Conservation (phyloP, 2,329 filamentous ascomycete genomes). For the Fusarium miscanthi region DNA sequence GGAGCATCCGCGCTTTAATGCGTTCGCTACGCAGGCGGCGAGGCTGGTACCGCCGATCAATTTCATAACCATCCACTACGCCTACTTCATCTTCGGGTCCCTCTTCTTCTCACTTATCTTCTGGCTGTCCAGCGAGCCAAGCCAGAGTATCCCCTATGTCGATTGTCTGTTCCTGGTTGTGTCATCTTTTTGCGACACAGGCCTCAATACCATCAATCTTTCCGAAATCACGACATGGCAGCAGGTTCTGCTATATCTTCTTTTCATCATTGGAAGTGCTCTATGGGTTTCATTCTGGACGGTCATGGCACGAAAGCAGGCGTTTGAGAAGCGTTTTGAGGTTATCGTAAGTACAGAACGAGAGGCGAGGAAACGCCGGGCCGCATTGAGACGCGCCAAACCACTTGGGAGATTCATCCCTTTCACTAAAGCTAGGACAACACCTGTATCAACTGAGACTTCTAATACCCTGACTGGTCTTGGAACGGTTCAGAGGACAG, state of each 20-base stretch:
- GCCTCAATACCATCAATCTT: slow-evolving; percentile 75
- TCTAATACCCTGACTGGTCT: slow-evolving; percentile 24
- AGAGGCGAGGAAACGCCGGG: slow-evolving; percentile 43
- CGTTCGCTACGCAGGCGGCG: slow-evolving; percentile 1
- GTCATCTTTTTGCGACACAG: slow-evolving; percentile 74
- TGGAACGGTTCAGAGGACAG: slow-evolving; percentile 31
- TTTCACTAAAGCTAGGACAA: slow-evolving; percentile 36
- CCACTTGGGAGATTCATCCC: slow-evolving; percentile 35
- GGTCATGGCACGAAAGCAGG: slow-evolving; percentile 67
- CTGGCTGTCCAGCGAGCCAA: slow-evolving; percentile 66
- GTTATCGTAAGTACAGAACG: slow-evolving; percentile 59
- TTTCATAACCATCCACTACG: slow-evolving; percentile 74
- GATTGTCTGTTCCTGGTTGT: slow-evolving; percentile 75
- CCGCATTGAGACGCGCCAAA: slow-evolving; percentile 28
- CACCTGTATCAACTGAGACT: slow-evolving; percentile 12
- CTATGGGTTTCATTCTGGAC: slow-evolving; percentile 76
- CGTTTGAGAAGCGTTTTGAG: slow-evolving; percentile 71
- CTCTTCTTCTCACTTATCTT: slow-evolving; percentile 70
- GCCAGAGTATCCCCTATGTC: slow-evolving; percentile 65
- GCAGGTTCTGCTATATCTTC: slow-evolving; percentile 71
- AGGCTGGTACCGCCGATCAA: slow-evolving; percentile 59
- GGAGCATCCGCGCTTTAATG: slow-evolving; percentile 33
- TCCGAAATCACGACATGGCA: slow-evolving; percentile 74
- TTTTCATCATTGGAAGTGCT: slow-evolving; percentile 73
- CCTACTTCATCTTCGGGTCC: slow-evolving; percentile 70